These are phyloP conservation scores for Passalora sequoiae DNA, from an alignment of 2,329 filamentous ascomycete species.

Conservation along the genomic window DNA sequence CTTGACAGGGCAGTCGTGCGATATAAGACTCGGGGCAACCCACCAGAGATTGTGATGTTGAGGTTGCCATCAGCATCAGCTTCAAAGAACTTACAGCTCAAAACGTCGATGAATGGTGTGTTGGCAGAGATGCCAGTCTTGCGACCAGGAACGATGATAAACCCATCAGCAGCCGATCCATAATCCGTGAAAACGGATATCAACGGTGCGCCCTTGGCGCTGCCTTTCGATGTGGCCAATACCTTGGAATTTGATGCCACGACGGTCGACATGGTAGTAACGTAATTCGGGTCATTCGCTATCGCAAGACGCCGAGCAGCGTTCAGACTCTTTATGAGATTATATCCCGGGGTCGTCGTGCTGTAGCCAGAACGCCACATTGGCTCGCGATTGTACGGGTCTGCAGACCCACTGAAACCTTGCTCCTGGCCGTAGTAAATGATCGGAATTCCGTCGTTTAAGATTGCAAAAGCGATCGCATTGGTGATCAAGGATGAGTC, in stretches of 20 bases:
- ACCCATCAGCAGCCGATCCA: conserved; percentile 6
- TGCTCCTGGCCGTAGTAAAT: conserved; percentile 63
- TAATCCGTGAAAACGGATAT: conserved; percentile 17
- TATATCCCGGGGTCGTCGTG: conserved; percentile 36
- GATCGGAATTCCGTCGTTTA: conserved; percentile 57
- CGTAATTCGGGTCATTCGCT: conserved; percentile 34
- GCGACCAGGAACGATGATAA: conserved; percentile 5
- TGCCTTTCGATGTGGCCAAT: conserved; percentile 16
- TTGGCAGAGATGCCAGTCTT: conserved; percentile 12
- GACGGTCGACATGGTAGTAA: conserved; percentile 35
- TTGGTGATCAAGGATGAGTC: conserved; percentile 56
- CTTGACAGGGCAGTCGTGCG: conserved; percentile 33
- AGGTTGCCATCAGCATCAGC: conserved; percentile 42
- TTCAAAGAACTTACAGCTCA: conserved; percentile 42
- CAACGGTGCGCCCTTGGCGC: conserved; percentile 6
- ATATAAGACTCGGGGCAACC: conserved; percentile 43
- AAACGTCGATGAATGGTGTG: conserved; percentile 34
- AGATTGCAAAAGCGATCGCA: conserved; percentile 54
- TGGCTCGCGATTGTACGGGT: conserved; percentile 37
- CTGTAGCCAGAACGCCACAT: conserved; percentile 38
- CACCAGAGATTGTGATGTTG: conserved; percentile 40
- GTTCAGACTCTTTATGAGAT: conserved; percentile 42
- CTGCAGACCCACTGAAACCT: conserved; percentile 39
- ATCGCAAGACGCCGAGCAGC: conserved; percentile 45
- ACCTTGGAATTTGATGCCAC: conserved; percentile 23